A percentile compares a stretch with the other conserved stretches of the same genome.
Evolutionary conservation across 352 stramenopile species (phyloP).

Genomic region (Pythium sp.): DNA sequence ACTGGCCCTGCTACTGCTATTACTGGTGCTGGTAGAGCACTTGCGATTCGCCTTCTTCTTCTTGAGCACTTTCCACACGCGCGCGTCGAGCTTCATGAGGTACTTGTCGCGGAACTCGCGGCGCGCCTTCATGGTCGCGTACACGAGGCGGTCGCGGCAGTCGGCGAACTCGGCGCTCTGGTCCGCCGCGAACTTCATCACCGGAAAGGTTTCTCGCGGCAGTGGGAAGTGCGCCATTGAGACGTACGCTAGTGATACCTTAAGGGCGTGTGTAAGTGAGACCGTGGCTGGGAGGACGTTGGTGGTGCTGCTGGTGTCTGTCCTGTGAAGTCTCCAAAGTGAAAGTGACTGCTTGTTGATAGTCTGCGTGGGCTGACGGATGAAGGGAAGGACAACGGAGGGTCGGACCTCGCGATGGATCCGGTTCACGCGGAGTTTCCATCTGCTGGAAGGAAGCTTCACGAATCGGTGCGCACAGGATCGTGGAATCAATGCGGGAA

Average conservation of each 20-base stretch:
- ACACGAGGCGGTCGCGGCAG: constrained; percentile 26
- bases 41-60: constrained; percentile 13
- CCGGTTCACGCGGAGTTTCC: constrained; percentile 1
- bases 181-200: constrained; percentile 29
- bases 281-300: not conserved
- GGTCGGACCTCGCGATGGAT: not conserved
- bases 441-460: constrained; percentile 1
- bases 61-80: constrained; percentile 26
- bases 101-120: constrained; percentile 25
- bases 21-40: not conserved
- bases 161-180: constrained; percentile 21
- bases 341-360: not conserved
- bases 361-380: no score
- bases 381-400: not conserved
- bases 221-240: constrained; percentile 20
- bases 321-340: not conserved
- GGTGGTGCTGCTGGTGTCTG: not conserved
- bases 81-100: constrained; percentile 20
- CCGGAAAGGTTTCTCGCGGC: constrained; percentile 22
- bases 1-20: not conserved
- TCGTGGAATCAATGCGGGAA: not conserved
- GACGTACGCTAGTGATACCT: not conserved
- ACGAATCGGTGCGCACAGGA: not conserved
- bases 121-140: constrained; percentile 23
- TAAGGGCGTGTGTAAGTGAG: not conserved